Conservation (phyloP, 202 grass and related monocot species). For the Musa balbisiana region DNA sequence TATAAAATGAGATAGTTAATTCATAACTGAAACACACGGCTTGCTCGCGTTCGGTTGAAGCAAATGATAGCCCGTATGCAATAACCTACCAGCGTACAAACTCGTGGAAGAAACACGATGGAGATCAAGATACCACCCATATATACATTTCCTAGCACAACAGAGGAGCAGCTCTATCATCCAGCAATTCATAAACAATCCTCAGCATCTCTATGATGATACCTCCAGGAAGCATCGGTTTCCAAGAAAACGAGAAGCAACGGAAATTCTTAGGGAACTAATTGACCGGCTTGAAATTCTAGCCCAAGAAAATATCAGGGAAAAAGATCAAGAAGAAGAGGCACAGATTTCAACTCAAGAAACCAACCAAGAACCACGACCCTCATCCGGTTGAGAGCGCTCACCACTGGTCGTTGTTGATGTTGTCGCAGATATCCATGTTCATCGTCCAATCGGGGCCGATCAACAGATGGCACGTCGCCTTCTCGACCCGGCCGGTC, state of each 20-base stretch:
- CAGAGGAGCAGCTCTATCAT: neutral
- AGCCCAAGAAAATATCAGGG: neutral
- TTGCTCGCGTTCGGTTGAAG: neutral
- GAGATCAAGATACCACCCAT: neutral
- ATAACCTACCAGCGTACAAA: neutral
- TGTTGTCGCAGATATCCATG: slow-evolving; percentile 77
- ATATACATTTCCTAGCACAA: neutral
- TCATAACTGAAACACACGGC: too few species aligned
- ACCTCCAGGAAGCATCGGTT: too few species aligned
- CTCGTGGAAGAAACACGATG: neutral
- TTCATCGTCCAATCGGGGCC: slow-evolving; percentile 89
- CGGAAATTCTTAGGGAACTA: too few species aligned
- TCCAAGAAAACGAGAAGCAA: too few species aligned
- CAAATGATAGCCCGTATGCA: neutral
- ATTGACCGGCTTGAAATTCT: too few species aligned
- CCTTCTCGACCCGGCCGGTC: slow-evolving; percentile 62
- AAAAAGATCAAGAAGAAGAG: neutral
- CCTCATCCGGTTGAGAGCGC: neutral
- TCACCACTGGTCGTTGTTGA: slow-evolving; percentile 80
- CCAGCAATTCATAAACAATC: neutral
- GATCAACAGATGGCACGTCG: slow-evolving; percentile 78
- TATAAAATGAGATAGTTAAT: too few species aligned
- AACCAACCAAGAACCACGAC: neutral
- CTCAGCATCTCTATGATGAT: neutral
- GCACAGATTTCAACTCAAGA: neutral